phyloP scores from a whole-genome alignment of 108 stramenopile species.

The Cyclotella cryptica region DNA sequence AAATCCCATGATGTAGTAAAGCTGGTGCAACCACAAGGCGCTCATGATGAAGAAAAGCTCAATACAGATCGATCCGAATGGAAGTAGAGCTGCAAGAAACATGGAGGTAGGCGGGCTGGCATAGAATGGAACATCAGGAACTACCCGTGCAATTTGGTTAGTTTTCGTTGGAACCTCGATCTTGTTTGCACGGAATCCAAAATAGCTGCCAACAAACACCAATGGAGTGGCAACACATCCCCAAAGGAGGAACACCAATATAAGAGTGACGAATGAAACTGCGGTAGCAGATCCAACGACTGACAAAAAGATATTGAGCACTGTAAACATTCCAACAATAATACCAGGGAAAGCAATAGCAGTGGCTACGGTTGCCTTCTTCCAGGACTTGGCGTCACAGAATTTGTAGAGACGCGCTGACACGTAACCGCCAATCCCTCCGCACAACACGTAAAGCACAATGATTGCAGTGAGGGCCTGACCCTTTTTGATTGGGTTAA shows the following conservation, averaged over 20 bases:
- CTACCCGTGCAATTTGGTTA: slow-evolving; percentile 93
- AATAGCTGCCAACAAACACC: slow-evolving; percentile 95
- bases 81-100: slow-evolving; percentile 92
- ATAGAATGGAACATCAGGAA: slow-evolving; percentile 93
- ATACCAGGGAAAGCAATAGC: slow-evolving; percentile 85
- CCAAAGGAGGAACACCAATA: slow-evolving; percentile 91
- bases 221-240: slow-evolving; percentile 91
- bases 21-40: slow-evolving; percentile 97
- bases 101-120: slow-evolving; percentile 73
- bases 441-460: slow-evolving; percentile 92
- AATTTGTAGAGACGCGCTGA: slow-evolving; percentile 95
- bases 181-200: slow-evolving; percentile 88
- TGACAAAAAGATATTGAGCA: slow-evolving; percentile 87
- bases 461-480: slow-evolving; percentile 95
- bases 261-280: slow-evolving; percentile 90
- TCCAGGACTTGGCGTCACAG: slow-evolving; percentile 86
- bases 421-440: slow-evolving; percentile 91
- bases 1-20: slow-evolving; percentile 99
- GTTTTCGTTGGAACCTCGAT: slow-evolving; percentile 90
- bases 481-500: slow-evolving; percentile 96
- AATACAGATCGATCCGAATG: slow-evolving; percentile 98
- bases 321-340: slow-evolving; percentile 84
- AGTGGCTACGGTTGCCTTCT: slow-evolving; percentile 80
- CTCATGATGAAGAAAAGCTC: slow-evolving; percentile 99
- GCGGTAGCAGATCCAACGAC: slow-evolving; percentile 92